These are phyloP conservation scores for Aspergillus neoniger DNA, from an alignment of 2,329 filamentous ascomycete genomes.

Conservation along the genomic window DNA sequence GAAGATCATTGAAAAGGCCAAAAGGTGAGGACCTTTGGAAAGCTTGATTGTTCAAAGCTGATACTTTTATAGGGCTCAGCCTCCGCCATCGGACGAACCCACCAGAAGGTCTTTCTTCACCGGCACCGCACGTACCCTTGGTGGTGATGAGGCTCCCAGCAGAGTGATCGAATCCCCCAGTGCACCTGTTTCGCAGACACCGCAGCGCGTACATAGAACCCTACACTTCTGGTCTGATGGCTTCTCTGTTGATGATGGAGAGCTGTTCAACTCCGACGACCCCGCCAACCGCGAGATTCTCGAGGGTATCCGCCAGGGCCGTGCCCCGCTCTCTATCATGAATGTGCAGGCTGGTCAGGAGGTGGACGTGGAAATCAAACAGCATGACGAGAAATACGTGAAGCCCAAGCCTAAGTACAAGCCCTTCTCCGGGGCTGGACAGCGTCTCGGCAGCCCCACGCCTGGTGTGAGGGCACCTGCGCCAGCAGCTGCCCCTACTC, in stretches of 20 bases:
- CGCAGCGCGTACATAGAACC: constrained; percentile 58
- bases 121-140: constrained; percentile 64
- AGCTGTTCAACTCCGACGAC: constrained; percentile 64
- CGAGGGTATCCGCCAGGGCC: constrained; percentile 63
- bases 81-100: constrained; percentile 46
- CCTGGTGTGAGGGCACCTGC: constrained; percentile 51
- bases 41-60: not conserved
- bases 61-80: constrained; percentile 31
- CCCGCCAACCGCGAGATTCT: constrained; percentile 63
- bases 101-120: constrained; percentile 53
- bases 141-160: constrained; percentile 64
- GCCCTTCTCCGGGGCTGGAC: constrained; percentile 62
- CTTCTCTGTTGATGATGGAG: constrained; percentile 67
- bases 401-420: constrained; percentile 65
- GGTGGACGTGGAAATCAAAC: constrained; percentile 65
- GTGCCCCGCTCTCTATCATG: constrained; percentile 63
- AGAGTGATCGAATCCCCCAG: constrained; percentile 56
- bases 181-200: constrained; percentile 42
- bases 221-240: constrained; percentile 68
- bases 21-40: constrained; percentile 27
- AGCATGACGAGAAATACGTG: constrained; percentile 65
- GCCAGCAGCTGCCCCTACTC: constrained; percentile 31
- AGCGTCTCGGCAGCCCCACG: constrained; percentile 64
- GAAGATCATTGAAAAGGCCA: constrained; percentile 53
- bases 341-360: constrained; percentile 64